Percentiles rank a stretch among this genome's conserved stretches.
Evolutionary conservation across 139 green algal genomes (phyloP).

Genomic region (Chlorella ohadii): DNA sequence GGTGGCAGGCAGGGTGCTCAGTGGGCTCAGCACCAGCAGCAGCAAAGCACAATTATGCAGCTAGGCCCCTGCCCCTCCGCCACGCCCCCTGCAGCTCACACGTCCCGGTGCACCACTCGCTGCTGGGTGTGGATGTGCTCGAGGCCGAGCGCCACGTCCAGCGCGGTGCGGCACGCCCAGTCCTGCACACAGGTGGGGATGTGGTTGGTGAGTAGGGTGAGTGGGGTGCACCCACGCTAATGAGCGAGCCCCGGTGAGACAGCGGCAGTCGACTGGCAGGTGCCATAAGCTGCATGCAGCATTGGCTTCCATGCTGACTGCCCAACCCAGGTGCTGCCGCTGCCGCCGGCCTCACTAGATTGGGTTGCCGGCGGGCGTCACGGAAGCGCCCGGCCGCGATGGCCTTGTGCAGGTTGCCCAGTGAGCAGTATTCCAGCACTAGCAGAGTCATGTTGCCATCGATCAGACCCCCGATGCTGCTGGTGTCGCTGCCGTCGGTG

Average conservation of each 20-base stretch:
- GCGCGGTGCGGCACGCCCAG: conserved; percentile 3
- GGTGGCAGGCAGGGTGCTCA: no score
- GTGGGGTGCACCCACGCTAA: no score
- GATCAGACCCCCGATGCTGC: neutral
- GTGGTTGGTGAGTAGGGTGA: no score
- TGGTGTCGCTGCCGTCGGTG: neutral
- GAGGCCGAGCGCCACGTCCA: conserved; percentile 13
- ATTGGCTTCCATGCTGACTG: no score
- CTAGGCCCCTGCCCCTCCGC: no score
- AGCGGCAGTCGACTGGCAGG: no score
- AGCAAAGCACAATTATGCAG: no score
- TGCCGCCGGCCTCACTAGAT: neutral
- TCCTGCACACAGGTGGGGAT: neutral
- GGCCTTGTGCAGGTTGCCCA: conserved; percentile 25
- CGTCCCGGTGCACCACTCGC: conserved; percentile 24
- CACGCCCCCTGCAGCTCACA: neutral
- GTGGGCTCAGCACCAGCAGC: no score
- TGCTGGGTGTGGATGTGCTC: conserved; percentile 6
- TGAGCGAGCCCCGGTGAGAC: no score
- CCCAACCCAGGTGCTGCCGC: no score
- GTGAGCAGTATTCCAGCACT: conserved; percentile 20
- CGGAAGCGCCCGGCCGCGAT: neutral
- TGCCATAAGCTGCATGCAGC: no score
- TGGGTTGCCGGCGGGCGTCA: neutral
- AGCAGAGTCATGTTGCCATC: neutral